phyloP scores from a whole-genome alignment of 208 protist species.

The Trypanosoma mega region DNA sequence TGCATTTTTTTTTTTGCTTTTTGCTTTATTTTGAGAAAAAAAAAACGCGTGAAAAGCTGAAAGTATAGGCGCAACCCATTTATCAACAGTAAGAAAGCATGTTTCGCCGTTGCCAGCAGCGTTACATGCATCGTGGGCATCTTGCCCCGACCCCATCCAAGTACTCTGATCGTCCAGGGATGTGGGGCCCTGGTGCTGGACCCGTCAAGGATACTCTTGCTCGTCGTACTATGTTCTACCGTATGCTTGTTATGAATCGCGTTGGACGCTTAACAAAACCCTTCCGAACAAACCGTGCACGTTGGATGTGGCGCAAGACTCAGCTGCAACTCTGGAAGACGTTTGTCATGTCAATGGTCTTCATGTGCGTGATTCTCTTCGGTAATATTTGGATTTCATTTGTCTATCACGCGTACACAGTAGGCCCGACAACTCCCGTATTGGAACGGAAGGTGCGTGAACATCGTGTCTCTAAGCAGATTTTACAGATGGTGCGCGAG shows the following conservation, averaged over 20 bases:
- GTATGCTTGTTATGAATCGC: slow-evolving; percentile 85
- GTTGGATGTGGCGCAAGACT: slow-evolving; percentile 86
- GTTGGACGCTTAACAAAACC: slow-evolving; percentile 84
- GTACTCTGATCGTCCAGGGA: slow-evolving; percentile 81
- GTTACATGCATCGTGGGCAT: slow-evolving; percentile 77
- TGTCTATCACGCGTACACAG: slow-evolving; percentile 89
- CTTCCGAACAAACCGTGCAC: slow-evolving; percentile 72
- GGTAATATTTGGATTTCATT: slow-evolving; percentile 87
- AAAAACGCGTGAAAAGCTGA: background rate
- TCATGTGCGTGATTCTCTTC: slow-evolving; percentile 70
- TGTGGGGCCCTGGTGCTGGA: slow-evolving; percentile 81
- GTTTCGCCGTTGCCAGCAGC: slow-evolving; percentile 55
- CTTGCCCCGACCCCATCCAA: slow-evolving; percentile 77
- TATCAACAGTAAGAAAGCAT: slow-evolving; percentile 28
- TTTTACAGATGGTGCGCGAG: slow-evolving; percentile 91
- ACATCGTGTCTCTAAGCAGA: slow-evolving; percentile 88
- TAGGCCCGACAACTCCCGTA: slow-evolving; percentile 81
- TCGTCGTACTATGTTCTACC: slow-evolving; percentile 81
- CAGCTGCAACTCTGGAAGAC: slow-evolving; percentile 88
- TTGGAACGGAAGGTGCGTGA: slow-evolving; percentile 89
- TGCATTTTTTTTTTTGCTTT: background rate
- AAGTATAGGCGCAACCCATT: background rate
- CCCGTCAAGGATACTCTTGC: slow-evolving; percentile 85
- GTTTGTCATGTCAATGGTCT: slow-evolving; percentile 85
- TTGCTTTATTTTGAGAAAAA: background rate